Conservation (phyloP, 306 rosid genomes). For the Prosopis cineraria region DNA sequence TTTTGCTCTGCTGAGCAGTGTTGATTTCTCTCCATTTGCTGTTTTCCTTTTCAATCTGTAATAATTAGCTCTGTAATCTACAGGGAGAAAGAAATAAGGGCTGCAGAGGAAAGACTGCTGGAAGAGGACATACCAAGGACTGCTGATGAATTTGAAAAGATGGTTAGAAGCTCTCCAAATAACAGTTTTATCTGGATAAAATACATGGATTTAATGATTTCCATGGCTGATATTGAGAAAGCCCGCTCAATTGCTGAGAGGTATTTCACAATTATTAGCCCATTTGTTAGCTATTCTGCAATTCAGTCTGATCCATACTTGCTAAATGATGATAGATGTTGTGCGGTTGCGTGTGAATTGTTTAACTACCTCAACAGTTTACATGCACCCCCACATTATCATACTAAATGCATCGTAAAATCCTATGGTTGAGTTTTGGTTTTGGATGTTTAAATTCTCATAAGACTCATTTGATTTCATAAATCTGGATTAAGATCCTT, state of each 20-base stretch:
- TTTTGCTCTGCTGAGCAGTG: constrained; percentile 15
- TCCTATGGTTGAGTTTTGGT: background rate
- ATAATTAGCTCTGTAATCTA: constrained; percentile 17
- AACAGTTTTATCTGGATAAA: constrained; percentile 90
- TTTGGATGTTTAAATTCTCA: constrained; percentile 4
- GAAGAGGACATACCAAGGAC: constrained; percentile 82
- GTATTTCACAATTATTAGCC: constrained; percentile 35
- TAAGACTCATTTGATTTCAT: background rate
- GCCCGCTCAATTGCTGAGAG: constrained; percentile 95
- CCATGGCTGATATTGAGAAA: constrained; percentile 77
- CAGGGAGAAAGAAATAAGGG: constrained; percentile 79
- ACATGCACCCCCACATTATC: no score
- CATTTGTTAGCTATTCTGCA: background rate
- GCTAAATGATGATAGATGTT: background rate
- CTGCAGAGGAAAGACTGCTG: constrained; percentile 84
- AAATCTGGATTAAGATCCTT: constrained; percentile 6
- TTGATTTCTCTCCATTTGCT: background rate
- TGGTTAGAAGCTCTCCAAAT: constrained; percentile 85
- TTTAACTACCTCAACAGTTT: no score
- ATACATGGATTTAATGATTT: constrained; percentile 79
- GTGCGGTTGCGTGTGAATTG: no score
- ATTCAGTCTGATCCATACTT: background rate
- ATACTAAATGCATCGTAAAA: background rate
- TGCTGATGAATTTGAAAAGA: constrained; percentile 90
- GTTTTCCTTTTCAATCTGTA: background rate